Conservation (phyloP, 1,284 basidiomycete genomes). For the Leccinum angustisporum region DNA sequence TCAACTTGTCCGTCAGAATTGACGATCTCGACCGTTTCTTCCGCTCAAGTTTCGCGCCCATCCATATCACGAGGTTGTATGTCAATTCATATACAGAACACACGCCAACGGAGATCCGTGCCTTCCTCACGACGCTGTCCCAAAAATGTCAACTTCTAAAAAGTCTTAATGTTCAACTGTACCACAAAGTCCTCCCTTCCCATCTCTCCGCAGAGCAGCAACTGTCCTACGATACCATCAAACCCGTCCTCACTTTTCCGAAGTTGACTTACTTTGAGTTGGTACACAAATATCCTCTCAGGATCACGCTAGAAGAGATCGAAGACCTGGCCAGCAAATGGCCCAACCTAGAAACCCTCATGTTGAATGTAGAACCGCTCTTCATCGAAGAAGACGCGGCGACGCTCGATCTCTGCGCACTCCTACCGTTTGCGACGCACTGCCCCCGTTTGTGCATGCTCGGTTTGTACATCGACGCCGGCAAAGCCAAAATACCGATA, state of each 20-base stretch:
- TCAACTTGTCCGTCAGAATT: slow-evolving; percentile 47
- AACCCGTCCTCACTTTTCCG: slow-evolving; percentile 47
- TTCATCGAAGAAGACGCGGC: slow-evolving; percentile 33
- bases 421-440: slow-evolving; percentile 52
- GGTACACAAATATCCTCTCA: slow-evolving; percentile 51
- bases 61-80: slow-evolving; percentile 50
- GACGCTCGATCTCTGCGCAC: slow-evolving; percentile 48
- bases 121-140: slow-evolving; percentile 44
- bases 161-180: slow-evolving; percentile 41
- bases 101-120: slow-evolving; percentile 39
- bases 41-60: slow-evolving; percentile 43
- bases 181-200: slow-evolving; percentile 20
- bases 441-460: slow-evolving; percentile 52
- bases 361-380: slow-evolving; percentile 53
- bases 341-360: slow-evolving; percentile 47
- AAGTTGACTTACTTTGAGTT: slow-evolving; percentile 51
- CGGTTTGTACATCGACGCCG: slow-evolving; percentile 50
- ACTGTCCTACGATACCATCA: slow-evolving; percentile 47
- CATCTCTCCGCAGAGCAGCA: slow-evolving; percentile 30
- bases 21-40: slow-evolving; percentile 49
- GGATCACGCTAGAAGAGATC: slow-evolving; percentile 46
- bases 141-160: slow-evolving; percentile 48
- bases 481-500: neutral
- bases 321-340: slow-evolving; percentile 50
- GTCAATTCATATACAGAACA: slow-evolving; percentile 48